Evolutionary conservation across 495 filamentous ascomycete genomes (phyloP).

Genomic region (Annulohypoxylon nitens): DNA sequence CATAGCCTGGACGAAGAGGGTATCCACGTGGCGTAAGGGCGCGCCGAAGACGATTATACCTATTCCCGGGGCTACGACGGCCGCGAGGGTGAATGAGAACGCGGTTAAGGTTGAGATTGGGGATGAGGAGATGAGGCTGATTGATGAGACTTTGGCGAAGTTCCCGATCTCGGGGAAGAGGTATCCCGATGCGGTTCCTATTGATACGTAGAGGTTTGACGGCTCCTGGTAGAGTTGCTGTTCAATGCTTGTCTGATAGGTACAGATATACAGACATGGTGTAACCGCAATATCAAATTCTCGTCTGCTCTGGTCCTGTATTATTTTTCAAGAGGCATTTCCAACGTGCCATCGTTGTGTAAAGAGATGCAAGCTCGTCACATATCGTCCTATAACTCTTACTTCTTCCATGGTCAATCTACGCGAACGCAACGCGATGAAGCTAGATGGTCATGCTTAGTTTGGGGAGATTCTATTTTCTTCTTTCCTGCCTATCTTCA

Average conservation of each 20-base stretch:
- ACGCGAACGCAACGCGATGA: no score
- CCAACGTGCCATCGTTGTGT: no score
- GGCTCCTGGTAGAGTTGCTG: not conserved
- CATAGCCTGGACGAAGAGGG: conserved; percentile 73
- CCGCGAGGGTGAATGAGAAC: conserved; percentile 65
- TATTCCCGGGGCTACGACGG: conserved; percentile 79
- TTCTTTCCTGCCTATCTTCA: no score
- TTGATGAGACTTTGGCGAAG: conserved; percentile 60
- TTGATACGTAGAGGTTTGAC: conserved; percentile 49
- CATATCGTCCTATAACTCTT: no score
- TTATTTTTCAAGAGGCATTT: no score
- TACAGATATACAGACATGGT: not conserved
- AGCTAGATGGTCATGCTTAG: no score
- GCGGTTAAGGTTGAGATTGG: conserved; percentile 57
- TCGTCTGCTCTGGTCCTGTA: no score
- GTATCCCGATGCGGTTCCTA: conserved; percentile 53
- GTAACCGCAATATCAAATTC: not conserved
- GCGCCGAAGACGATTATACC: conserved; percentile 81
- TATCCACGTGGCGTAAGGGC: conserved; percentile 63
- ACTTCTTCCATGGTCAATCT: no score
- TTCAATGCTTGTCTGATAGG: not conserved
- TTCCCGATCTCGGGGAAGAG: conserved; percentile 59
- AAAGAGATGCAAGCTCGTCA: no score
- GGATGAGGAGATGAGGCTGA: conserved; percentile 63
- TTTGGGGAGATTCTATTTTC: no score